phyloP scores from a whole-genome alignment of 2,329 filamentous ascomycete genomes.

The Cyphellophora attinorum region DNA sequence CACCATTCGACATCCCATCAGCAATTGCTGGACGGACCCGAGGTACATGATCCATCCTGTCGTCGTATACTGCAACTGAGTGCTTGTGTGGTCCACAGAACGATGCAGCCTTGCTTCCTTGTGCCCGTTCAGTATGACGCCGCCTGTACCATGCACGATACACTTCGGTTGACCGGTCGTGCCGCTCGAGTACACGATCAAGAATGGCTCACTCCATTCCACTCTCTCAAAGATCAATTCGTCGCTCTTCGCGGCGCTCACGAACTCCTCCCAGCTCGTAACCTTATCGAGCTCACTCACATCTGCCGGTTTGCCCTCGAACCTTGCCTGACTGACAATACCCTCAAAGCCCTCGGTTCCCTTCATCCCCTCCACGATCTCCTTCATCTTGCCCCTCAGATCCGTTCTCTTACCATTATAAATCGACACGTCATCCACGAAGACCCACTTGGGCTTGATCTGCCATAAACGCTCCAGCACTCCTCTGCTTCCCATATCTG shows the following conservation, averaged over 20 bases:
- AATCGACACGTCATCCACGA: slow-evolving; percentile 69
- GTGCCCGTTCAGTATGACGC: slow-evolving; percentile 26
- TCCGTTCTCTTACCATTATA: slow-evolving; percentile 73
- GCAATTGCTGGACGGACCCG: slow-evolving; percentile 46
- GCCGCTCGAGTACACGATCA: slow-evolving; percentile 69
- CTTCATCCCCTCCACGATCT: slow-evolving; percentile 55
- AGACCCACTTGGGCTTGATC: slow-evolving; percentile 69
- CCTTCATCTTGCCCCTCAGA: slow-evolving; percentile 60
- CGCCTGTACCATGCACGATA: slow-evolving; percentile 60
- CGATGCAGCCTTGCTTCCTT: slow-evolving; percentile 54
- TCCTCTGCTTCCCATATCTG: slow-evolving; percentile 74
- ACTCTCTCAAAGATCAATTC: slow-evolving; percentile 32
- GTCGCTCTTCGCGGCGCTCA: slow-evolving; percentile 19
- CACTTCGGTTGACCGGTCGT: slow-evolving; percentile 80
- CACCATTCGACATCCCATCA: slow-evolving; percentile 52
- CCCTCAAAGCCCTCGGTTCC: slow-evolving; percentile 51
- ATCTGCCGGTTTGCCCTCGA: slow-evolving; percentile 45
- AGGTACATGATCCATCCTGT: slow-evolving; percentile 85
- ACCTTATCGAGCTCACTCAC: slow-evolving; percentile 42
- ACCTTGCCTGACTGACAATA: slow-evolving; percentile 58
- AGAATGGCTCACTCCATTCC: slow-evolving; percentile 63
- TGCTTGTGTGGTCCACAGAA: slow-evolving; percentile 32
- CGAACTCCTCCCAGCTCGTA: slow-evolving; percentile 32
- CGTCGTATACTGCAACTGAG: slow-evolving; percentile 52
- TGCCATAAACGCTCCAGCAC: slow-evolving; percentile 66